These are phyloP conservation scores for Artemisia tridentata DNA, from an alignment of 129 eudicot genomes.

Conservation along the genomic window DNA sequence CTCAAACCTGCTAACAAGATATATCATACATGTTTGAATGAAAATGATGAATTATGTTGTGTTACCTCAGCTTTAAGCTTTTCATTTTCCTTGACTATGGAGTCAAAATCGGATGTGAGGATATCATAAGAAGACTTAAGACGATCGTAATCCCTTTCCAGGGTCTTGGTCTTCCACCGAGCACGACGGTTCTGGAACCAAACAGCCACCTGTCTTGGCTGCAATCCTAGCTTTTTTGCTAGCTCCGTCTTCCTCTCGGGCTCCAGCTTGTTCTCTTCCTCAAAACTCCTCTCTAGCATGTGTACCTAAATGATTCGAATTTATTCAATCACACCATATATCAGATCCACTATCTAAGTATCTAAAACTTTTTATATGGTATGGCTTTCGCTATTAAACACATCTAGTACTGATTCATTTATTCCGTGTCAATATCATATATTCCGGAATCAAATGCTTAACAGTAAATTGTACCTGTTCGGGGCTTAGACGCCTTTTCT, in stretches of 20 bases:
- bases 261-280: constrained; percentile 91
- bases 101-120: constrained; percentile 64
- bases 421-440: constrained; percentile 28
- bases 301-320: constrained; percentile 40
- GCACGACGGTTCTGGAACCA: constrained; percentile 99
- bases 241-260: constrained; percentile 84
- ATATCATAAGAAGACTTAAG: constrained; percentile 66
- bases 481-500: constrained; percentile 82
- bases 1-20: not conserved
- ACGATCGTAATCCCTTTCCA: constrained; percentile 78
- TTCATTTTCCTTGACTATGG: constrained; percentile 60
- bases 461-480: constrained; percentile 57
- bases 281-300: constrained; percentile 87
- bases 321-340: constrained; percentile 15
- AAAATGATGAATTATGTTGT: not conserved
- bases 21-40: not conserved
- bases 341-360: constrained; percentile 11
- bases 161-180: constrained; percentile 89
- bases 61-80: constrained; percentile 80
- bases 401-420: not conserved
- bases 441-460: constrained; percentile 39
- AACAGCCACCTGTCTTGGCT: constrained; percentile 97
- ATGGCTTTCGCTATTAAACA: constrained; percentile 1
- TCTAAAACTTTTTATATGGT: constrained; percentile 21
- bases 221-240: constrained; percentile 81